Conservation (phyloP, 2,329 filamentous ascomycete species). For the Nemania diffusa region DNA sequence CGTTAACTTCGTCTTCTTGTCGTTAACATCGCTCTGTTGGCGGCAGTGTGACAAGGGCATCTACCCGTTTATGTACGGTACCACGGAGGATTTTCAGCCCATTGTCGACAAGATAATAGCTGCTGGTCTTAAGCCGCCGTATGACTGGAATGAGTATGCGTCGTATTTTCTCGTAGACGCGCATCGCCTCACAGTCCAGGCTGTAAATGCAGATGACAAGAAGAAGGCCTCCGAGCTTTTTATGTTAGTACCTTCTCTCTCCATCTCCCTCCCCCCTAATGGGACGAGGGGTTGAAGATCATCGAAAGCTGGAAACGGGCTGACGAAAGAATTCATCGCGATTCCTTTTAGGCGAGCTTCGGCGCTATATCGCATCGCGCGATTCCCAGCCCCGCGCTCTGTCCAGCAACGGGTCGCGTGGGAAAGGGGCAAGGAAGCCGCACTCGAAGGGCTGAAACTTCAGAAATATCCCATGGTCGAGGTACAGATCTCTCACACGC, state of each 20-base stretch:
- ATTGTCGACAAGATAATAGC: slow-evolving; percentile 46
- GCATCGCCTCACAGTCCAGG: slow-evolving; percentile 42
- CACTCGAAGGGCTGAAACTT: slow-evolving; percentile 45
- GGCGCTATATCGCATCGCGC: slow-evolving; percentile 50
- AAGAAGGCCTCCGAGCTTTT: slow-evolving; percentile 49
- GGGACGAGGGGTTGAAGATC: no score
- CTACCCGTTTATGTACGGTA: slow-evolving; percentile 53
- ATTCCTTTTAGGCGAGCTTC: slow-evolving; percentile 43
- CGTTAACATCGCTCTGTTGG: neutral
- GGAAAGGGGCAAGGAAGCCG: slow-evolving; percentile 45
- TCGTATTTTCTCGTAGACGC: slow-evolving; percentile 49
- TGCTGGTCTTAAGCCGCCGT: slow-evolving; percentile 47
- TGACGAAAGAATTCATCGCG: neutral
- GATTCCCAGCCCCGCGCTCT: slow-evolving; percentile 50
- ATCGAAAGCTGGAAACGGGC: neutral
- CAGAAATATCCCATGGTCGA: slow-evolving; percentile 46
- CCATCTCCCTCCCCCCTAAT: no score
- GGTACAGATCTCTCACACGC: slow-evolving; percentile 46
- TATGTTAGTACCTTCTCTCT: slow-evolving; percentile 41
- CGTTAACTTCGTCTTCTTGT: neutral
- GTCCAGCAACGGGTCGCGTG: slow-evolving; percentile 46
- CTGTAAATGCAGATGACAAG: slow-evolving; percentile 34
- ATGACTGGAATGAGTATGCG: slow-evolving; percentile 52
- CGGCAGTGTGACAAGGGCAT: slow-evolving; percentile 47
- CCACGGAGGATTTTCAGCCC: slow-evolving; percentile 49